Percentiles rank a stretch among this genome's conserved stretches.
These are phyloP conservation scores for Groenewaldozyma salmanticensis DNA, from an alignment of 805 yeast genomes.

Conservation along the genomic window DNA sequence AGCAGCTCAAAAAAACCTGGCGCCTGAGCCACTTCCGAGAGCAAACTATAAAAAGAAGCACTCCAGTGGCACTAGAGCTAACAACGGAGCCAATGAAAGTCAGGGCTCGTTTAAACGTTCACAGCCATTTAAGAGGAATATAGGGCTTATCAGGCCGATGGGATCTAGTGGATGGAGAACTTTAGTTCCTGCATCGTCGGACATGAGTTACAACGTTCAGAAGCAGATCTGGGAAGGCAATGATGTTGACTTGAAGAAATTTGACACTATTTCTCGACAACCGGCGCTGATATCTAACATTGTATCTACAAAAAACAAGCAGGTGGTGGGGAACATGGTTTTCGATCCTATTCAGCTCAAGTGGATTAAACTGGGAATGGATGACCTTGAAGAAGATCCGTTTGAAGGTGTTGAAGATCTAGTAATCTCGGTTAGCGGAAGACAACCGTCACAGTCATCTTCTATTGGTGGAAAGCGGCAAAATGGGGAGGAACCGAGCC, in stretches of 20 bases:
- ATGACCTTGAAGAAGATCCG: constrained; percentile 32
- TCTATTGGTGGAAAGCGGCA: constrained; percentile 18
- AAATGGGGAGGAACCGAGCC: too few species aligned
- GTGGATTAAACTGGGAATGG: constrained; percentile 42
- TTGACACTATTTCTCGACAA: constrained; percentile 31
- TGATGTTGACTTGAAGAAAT: constrained; percentile 44
- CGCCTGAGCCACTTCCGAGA: too few species aligned
- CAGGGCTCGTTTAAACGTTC: too few species aligned
- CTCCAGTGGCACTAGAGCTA: constrained; percentile 17
- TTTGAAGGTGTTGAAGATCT: constrained; percentile 44
- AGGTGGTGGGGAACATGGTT: constrained; percentile 45
- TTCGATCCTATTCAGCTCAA: constrained; percentile 47
- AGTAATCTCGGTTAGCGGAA: too few species aligned
- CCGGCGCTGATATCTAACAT: constrained; percentile 29
- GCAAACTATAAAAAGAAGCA: too few species aligned
- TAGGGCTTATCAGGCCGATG: too few species aligned
- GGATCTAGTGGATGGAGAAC: too few species aligned
- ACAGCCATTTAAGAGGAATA: too few species aligned
- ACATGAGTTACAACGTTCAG: constrained; percentile 46
- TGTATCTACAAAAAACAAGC: constrained; percentile 30
- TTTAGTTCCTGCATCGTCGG: too few species aligned
- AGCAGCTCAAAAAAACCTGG: constrained; percentile 5
- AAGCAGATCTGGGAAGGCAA: constrained; percentile 56
- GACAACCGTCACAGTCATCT: neutral
- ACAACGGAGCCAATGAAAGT: too few species aligned